Conservation (phyloP, 148 eudicot species). For the Amaranthus palmeri region DNA sequence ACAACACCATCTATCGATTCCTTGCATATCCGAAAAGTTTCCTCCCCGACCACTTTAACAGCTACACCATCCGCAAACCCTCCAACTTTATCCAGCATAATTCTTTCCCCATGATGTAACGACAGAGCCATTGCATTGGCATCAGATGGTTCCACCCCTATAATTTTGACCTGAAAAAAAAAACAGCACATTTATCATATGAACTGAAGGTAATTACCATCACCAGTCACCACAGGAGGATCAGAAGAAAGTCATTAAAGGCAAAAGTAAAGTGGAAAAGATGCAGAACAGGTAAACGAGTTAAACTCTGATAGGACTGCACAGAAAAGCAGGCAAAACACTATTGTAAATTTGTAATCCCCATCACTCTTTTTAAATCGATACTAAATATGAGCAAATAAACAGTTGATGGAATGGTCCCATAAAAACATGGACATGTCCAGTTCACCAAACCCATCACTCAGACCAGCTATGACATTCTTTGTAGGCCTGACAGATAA, state of each 20-base stretch:
- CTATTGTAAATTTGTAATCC: not conserved
- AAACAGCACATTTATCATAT: constrained; percentile 1
- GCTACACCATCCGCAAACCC: constrained; percentile 99
- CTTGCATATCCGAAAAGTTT: constrained; percentile 76
- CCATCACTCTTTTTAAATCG: not conserved
- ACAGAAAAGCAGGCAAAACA: not conserved
- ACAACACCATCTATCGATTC: constrained; percentile 90
- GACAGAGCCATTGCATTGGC: constrained; percentile 99
- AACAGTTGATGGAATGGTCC: no score
- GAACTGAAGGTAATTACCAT: not conserved
- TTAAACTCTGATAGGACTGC: not conserved
- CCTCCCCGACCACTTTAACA: constrained; percentile 93
- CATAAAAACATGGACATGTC: not conserved
- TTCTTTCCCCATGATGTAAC: constrained; percentile 72
- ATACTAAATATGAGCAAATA: not conserved
- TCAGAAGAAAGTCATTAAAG: not conserved
- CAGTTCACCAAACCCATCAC: not conserved
- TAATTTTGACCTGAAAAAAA: constrained; percentile 59
- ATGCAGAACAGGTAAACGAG: not conserved
- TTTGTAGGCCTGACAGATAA: not conserved
- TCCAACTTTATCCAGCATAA: constrained; percentile 86
- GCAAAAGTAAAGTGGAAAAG: not conserved
- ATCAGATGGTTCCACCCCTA: constrained; percentile 93
- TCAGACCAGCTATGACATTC: not conserved
- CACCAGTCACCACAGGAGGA: not conserved